Evolutionary conservation across 2,329 filamentous ascomycete species (phyloP), one percentile per base, ranked within the genome.

Genomic region (Fonsecaea monophora): DNA sequence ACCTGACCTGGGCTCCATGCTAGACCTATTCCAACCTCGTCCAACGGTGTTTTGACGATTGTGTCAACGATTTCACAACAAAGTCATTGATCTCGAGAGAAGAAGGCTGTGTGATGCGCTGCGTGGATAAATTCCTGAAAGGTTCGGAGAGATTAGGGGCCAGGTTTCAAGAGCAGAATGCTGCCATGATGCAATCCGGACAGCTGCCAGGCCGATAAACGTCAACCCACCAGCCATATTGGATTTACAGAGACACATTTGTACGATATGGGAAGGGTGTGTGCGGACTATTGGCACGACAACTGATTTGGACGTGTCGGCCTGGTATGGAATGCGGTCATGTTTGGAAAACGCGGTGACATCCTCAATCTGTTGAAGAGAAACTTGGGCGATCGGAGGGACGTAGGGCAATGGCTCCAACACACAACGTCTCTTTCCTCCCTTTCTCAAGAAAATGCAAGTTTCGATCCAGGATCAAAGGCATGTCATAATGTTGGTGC

Each of bases 1-100:
- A 12, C 25, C 68, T 70, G 56, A 70, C 63, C 55, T 66, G 34
- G 45, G 62, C 9, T 57, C 35, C 18, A 18, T 15, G 56, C 12
- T 72, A 90, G 87, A 89, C 89, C 83, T 90, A 90, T 80, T 89
- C 87, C 72, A 83, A 80, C 72, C 80, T 84, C 67, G 82, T 84
- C 62, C 82, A 84, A 74, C 79, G 80, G 70, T 99, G 95, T 88
- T 99, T 99, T 86, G 90, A 92, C 79, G 90, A 95, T 81, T 99
- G 95, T 85, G 88, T 99, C 82, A 94, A 94, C 81, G 94, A 98
- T 85, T 99, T 99, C 87, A 96, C 94, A 77, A 96, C 93, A 83
- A 98, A 98, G 84, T 92, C 92, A 57, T 88, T 99, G 72, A 90
- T 91, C 70, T 87, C 89, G 73, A 90, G 92, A 78, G 95, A 99